A percentile compares a stretch with the other conserved stretches of the same genome.
phyloP scores from a whole-genome alignment of 2,329 filamentous ascomycete species.

The Ophiostoma perfectum region DNA sequence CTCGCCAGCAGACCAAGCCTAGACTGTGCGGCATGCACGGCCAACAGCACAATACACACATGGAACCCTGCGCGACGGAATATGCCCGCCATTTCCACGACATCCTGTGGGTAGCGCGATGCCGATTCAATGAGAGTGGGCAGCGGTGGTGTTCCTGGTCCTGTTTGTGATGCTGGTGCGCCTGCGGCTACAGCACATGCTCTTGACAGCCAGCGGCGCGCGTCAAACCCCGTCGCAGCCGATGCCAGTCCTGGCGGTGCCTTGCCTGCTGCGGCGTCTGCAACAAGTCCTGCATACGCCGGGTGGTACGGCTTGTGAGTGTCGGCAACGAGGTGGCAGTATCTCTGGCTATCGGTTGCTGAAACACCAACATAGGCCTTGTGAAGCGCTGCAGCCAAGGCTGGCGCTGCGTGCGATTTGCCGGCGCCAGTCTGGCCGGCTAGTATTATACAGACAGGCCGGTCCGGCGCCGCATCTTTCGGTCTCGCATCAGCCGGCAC shows the following conservation, averaged over 20 bases:
- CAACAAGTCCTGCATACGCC: slow-evolving; percentile 34
- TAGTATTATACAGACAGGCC: slow-evolving; percentile 40
- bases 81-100: slow-evolving; percentile 34
- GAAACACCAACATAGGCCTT: neutral
- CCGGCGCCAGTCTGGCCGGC: slow-evolving; percentile 46
- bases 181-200: slow-evolving; percentile 35
- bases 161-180: neutral
- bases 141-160: slow-evolving; percentile 23
- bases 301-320: slow-evolving; percentile 47
- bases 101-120: slow-evolving; percentile 41
- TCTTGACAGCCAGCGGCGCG: slow-evolving; percentile 41
- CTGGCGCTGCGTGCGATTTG: slow-evolving; percentile 42
- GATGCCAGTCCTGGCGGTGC: slow-evolving; percentile 36
- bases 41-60: slow-evolving; percentile 40
- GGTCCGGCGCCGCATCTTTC: neutral
- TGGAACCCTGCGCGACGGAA: slow-evolving; percentile 36
- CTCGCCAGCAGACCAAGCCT: slow-evolving; percentile 40
- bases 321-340: slow-evolving; percentile 44
- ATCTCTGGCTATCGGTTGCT: slow-evolving; percentile 4
- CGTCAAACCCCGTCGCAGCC: slow-evolving; percentile 38
- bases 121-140: slow-evolving; percentile 43
- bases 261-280: slow-evolving; percentile 23
- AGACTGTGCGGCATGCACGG: slow-evolving; percentile 40
- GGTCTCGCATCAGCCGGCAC: neutral
- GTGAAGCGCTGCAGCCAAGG: slow-evolving; percentile 34